Evolutionary conservation across 176 grass and related monocot genomes (phyloP), one percentile per base, ranked within the genome.

Genomic region (Olyra latifolia): DNA sequence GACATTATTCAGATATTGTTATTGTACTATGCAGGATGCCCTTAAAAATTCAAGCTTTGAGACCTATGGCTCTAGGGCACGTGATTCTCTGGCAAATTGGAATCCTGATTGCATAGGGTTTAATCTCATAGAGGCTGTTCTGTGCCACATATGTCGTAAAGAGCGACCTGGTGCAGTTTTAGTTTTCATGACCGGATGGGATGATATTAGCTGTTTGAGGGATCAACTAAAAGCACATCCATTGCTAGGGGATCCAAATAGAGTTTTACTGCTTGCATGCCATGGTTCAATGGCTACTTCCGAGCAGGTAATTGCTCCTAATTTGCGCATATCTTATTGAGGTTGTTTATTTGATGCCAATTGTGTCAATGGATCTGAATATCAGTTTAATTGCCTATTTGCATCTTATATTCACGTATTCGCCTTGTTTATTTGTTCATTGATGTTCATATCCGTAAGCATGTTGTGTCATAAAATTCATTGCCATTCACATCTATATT

Each of bases 171-270:
- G 96, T 87, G 96, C 92, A 76, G 92, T 89, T 76, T 82, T 98
- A 87, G 92, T 95, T 62, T 98, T 98, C 68, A 95, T 98, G 96
- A 98, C 96, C 20, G 92, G 96, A 49, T 98, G 96, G 96, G 96
- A 98, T 19, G 92, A 95, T 67, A 98, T 98, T 74, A 98, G 75
- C 79, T 98, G 92, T 84, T 87, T 98, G 90, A 89, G 85, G 42
- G 96, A 98, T 88, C 92, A 98, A 84, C 67, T 95, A 72, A 98
- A 89, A 76, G 92, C 96, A 78, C 96, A 98, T 84, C 90, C 96
- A 30, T 80, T 95, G 61, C 69, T 98, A 71, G 88, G 96, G 52
- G 92, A 98, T 75, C 96, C 96, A 19, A 98, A 98, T 49, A 93
- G 96, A 63, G 96, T 98, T 58, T 76, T 89, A 58, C 60, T 98